Conservation (phyloP, 2,329 filamentous ascomycete species). For the Colletotrichum sp. region DNA sequence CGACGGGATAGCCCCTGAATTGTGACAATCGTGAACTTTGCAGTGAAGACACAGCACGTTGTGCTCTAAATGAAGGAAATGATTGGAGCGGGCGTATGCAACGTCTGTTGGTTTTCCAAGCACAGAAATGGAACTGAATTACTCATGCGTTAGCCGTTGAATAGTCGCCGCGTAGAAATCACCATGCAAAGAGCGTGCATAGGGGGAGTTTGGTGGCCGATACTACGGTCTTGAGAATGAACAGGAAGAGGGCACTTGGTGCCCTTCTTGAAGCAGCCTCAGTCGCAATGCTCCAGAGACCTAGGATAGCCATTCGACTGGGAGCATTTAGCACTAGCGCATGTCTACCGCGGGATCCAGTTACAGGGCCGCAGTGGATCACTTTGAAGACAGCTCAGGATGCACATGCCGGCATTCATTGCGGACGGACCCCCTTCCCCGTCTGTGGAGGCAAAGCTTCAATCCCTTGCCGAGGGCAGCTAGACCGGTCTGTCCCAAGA, state of each 20-base stretch:
- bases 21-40: not conserved
- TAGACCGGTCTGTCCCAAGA: not conserved
- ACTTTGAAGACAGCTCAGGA: not conserved
- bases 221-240: too few species aligned
- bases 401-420: not conserved
- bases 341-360: not conserved
- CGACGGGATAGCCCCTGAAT: not conserved
- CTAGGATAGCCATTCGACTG: fast-evolving
- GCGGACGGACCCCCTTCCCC: not conserved
- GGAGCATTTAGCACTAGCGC: not conserved
- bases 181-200: fast-evolving
- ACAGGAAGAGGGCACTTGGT: not conserved
- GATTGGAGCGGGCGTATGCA: not conserved
- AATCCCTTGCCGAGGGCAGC: not conserved
- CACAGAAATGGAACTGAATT: not conserved
- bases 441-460: not conserved
- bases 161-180: fast-evolving
- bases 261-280: fast-evolving
- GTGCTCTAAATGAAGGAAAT: fast-evolving
- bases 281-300: fast-evolving
- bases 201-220: too few species aligned
- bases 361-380: not conserved
- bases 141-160: fast-evolving
- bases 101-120: fast-evolving
- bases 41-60: fast-evolving